Evolutionary conservation across 257 asterid genomes (phyloP), one percentile per base, ranked within the genome.

Genomic region (Osmanthus fragrans): DNA sequence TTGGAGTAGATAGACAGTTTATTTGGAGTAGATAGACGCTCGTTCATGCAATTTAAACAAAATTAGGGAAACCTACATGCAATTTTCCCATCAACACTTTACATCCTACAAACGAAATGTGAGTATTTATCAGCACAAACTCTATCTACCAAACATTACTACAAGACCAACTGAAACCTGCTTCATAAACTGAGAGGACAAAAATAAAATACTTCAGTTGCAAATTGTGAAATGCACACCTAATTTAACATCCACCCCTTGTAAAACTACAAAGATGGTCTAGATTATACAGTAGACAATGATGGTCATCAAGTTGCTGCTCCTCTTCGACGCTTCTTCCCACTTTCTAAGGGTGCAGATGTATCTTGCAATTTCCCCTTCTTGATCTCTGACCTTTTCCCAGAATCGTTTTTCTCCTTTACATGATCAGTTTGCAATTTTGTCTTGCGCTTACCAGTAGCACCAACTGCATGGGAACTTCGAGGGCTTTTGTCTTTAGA

Each of bases 271-370:
- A 70, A 71, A 32, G 39, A 47, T 76, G 30, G 11, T 65, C 6
- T 73, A 73, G 76, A 74, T 63, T 60, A 63, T 67, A 79, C 72
- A 77, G 54, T 5, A 51, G 63, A 51, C 23, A 16, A 51, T 5
- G 63, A 58, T 21, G 15, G 27, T 80, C 85, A 87, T 70, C 32
- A 60, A 60, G 19, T 23, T 21, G 29, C 30, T 4, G 13, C 66
- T 60, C 68, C 68, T 60, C 92, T 83, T 29, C 85, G 85, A 67
- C 94, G 87, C 80, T 90, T 94, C 89, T 89, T 94, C 45, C 85
- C 86, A 33, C 72, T 88, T 80, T 83, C 91, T 72, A 80, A 86
- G 21, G 84, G 86, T 81, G 85, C 89, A 32, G 86, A 75, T 73
- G 75, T 12, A 54, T 82, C 88, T 45, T 80, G 32, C 8, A 85